Conservation (phyloP, 176 grass and related monocot genomes). For the Cymbopogon citratus region DNA sequence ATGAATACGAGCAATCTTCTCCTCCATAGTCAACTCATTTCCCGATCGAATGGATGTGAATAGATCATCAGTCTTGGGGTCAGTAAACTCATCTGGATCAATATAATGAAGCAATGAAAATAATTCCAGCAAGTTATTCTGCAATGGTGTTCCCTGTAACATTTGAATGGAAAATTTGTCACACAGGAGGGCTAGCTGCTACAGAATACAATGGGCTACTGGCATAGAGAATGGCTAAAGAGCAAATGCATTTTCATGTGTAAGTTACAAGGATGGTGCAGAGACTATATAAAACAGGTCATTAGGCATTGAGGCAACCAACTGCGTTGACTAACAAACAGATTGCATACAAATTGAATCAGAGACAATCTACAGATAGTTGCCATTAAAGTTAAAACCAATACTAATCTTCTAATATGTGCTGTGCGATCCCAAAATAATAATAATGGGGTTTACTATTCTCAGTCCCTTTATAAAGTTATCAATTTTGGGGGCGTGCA, state of each 20-base stretch:
- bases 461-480: too few relatives aligned
- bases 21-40: slow-evolving; percentile 31
- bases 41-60: slow-evolving; percentile 36
- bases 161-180: neutral
- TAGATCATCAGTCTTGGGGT: slow-evolving; percentile 48
- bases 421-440: too few relatives aligned
- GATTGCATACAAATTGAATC: neutral
- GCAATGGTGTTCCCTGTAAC: slow-evolving; percentile 59
- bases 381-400: neutral
- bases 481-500: too few relatives aligned
- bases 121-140: slow-evolving; percentile 54
- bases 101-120: slow-evolving; percentile 80
- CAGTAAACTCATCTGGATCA: slow-evolving; percentile 57
- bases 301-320: neutral
- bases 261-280: neutral
- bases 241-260: neutral
- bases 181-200: neutral
- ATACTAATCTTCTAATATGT: too few relatives aligned
- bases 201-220: neutral
- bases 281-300: neutral
- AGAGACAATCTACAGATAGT: neutral
- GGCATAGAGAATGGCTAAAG: neutral
- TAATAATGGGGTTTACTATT: too few relatives aligned
- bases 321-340: neutral
- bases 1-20: slow-evolving; percentile 54